Percentiles rank a stretch among this genome's conserved stretches.
These are phyloP conservation scores for Panaeolus papilionaceus DNA, from an alignment of 768 basidiomycete species.

Conservation along the genomic window DNA sequence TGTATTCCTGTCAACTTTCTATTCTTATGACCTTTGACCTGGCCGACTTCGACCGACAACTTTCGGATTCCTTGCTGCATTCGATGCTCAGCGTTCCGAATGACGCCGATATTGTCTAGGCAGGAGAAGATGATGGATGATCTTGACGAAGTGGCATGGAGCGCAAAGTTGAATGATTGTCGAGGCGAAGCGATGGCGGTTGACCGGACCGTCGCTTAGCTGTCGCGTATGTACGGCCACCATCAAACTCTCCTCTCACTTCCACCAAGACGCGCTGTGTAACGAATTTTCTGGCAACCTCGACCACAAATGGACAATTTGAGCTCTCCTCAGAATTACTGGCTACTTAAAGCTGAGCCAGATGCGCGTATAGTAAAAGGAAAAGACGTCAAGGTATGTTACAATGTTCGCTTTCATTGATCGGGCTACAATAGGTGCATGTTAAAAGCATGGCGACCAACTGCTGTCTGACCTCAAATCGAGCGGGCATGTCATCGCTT, in stretches of 20 bases:
- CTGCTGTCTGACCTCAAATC: not conserved
- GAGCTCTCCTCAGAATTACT: constrained; percentile 41
- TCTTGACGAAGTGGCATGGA: not conserved
- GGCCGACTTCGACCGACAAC: constrained; percentile 2
- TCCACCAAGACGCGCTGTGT: not conserved
- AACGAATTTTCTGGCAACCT: not conserved
- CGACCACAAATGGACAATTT: not conserved
- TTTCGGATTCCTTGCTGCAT: not conserved
- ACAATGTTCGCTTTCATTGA: not conserved
- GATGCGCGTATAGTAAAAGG: constrained; percentile 86
- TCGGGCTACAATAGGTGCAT: not conserved
- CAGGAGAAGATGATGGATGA: not conserved
- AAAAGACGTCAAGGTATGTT: constrained; percentile 78
- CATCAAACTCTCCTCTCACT: not conserved
- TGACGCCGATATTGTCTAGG: not conserved
- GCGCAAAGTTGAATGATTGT: not conserved
- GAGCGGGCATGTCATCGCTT: not conserved
- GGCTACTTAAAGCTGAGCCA: constrained; percentile 90
- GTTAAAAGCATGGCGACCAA: not conserved
- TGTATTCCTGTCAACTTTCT: not conserved
- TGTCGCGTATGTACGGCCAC: not conserved
- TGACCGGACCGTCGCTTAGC: not conserved
- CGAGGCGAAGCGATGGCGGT: not conserved
- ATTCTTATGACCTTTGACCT: not conserved
- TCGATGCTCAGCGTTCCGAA: not conserved